phyloP scores from a whole-genome alignment of 2,329 filamentous ascomycete species.

The Ophiostoma pallidulum region DNA sequence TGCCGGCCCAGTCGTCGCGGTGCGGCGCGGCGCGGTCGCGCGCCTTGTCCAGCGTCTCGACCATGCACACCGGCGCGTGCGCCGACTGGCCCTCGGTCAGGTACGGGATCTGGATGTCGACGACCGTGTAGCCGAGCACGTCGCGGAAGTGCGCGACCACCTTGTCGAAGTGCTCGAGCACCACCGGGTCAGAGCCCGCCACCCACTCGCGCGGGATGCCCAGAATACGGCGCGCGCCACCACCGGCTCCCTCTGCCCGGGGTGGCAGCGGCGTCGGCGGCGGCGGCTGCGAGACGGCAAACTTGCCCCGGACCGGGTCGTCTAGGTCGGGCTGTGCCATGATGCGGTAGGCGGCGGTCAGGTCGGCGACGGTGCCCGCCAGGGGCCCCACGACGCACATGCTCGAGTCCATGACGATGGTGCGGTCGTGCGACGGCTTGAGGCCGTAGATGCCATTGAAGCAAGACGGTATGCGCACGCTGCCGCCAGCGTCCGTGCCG shows the following conservation, averaged over 20 bases:
- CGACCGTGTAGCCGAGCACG: slow-evolving; percentile 36
- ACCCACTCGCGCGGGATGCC: slow-evolving; percentile 65
- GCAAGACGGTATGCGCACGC: slow-evolving; percentile 60
- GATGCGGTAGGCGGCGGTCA: slow-evolving; percentile 71
- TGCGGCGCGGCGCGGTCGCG: slow-evolving; percentile 32
- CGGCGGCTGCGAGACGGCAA: slow-evolving; percentile 46
- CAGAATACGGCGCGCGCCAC: slow-evolving; percentile 43
- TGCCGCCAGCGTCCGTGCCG: slow-evolving; percentile 66
- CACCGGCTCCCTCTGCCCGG: too few species aligned
- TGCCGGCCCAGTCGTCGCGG: slow-evolving; percentile 39
- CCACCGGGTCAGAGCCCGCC: slow-evolving; percentile 53
- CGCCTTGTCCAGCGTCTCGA: slow-evolving; percentile 51
- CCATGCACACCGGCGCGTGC: slow-evolving; percentile 68
- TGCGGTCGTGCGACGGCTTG: slow-evolving; percentile 67
- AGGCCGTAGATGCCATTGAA: slow-evolving; percentile 78
- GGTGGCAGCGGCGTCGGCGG: slow-evolving; percentile 7
- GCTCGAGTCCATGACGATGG: slow-evolving; percentile 44
- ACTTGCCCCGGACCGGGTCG: slow-evolving; percentile 50
- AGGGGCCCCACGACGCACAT: slow-evolving; percentile 64
- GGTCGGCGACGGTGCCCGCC: slow-evolving; percentile 64
- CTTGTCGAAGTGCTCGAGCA: slow-evolving; percentile 51
- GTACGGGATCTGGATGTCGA: slow-evolving; percentile 56
- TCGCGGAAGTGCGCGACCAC: slow-evolving; percentile 49
- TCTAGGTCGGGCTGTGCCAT: slow-evolving; percentile 64
- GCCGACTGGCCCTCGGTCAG: slow-evolving; percentile 64